Percentiles rank a stretch among this genome's conserved stretches.
phyloP scores from a whole-genome alignment of 225 moss, liverwort and hornwort genomes.

The Sphagnum tenellum region DNA sequence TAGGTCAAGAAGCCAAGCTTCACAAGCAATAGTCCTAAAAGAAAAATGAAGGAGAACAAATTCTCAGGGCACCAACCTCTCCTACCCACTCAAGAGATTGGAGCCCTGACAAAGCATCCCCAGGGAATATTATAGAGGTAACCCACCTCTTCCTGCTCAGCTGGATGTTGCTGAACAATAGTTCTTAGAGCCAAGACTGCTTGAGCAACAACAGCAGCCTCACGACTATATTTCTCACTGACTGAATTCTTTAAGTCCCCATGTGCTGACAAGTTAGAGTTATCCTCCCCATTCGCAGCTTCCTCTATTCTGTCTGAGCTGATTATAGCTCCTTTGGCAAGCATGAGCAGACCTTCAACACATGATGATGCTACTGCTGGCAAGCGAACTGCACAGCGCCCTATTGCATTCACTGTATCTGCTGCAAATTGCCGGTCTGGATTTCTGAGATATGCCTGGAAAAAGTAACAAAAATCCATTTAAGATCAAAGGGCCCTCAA shows the following conservation, averaged over 20 bases:
- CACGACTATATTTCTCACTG: slow-evolving; percentile 48
- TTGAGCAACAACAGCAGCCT: slow-evolving; percentile 83
- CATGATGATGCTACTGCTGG: slow-evolving; percentile 74
- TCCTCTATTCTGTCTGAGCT: slow-evolving; percentile 14
- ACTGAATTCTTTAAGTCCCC: slow-evolving; percentile 15
- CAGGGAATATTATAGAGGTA: background rate
- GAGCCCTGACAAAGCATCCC: too few species aligned
- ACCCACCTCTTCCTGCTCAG: slow-evolving; percentile 76
- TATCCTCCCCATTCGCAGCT: slow-evolving; percentile 27
- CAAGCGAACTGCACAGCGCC: slow-evolving; percentile 78
- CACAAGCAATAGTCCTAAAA: too few species aligned
- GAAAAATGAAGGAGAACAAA: too few species aligned
- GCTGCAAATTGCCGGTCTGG: slow-evolving; percentile 86
- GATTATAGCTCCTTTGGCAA: slow-evolving; percentile 59
- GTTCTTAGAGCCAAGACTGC: slow-evolving; percentile 74
- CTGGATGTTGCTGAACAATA: slow-evolving; percentile 75
- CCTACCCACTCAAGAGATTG: too few species aligned
- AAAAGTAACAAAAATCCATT: background rate
- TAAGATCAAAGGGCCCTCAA: background rate
- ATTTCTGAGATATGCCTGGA: slow-evolving; percentile 85
- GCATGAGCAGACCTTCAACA: slow-evolving; percentile 73
- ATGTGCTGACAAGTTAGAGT: slow-evolving; percentile 19
- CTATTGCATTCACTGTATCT: slow-evolving; percentile 91
- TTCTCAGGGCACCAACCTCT: too few species aligned
- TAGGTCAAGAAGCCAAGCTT: too few species aligned